Conservation (phyloP, 176 grass and related monocot species). For the Cenchrus americanus region DNA sequence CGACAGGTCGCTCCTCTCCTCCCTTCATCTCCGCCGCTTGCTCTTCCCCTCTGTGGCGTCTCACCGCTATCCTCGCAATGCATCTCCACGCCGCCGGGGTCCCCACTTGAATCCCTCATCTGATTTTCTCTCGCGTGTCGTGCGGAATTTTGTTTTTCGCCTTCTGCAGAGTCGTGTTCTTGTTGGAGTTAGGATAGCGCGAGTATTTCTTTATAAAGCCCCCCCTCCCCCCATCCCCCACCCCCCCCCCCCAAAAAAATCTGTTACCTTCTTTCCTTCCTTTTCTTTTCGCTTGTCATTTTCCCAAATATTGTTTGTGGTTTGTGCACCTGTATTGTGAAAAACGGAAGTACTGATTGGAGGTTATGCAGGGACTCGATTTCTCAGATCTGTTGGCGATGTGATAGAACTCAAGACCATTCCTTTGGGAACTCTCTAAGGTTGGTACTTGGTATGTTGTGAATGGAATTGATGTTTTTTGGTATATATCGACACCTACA, state of each 20-base stretch:
- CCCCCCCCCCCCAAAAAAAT: too few relatives aligned
- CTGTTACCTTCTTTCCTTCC: background rate
- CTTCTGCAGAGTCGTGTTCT: background rate
- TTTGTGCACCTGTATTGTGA: background rate
- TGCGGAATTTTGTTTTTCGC: background rate
- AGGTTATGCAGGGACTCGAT: background rate
- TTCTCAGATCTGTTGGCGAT: background rate
- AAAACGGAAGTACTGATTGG: background rate
- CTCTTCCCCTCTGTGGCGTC: background rate
- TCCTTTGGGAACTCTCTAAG: conserved; percentile 21
- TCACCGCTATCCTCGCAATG: background rate
- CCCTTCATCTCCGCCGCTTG: background rate
- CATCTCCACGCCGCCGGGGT: background rate
- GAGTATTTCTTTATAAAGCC: background rate
- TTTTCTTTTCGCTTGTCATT: background rate
- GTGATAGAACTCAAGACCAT: background rate
- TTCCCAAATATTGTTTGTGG: background rate
- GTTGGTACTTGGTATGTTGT: background rate
- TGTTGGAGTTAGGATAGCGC: background rate
- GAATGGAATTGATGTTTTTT: background rate
- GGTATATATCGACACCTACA: background rate
- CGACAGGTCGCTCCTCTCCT: background rate
- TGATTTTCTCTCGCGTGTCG: background rate
- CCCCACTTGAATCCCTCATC: background rate
- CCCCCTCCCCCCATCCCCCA: background rate